Base-by-base conservation (phyloP, 805 yeast genomes). In the Saccharomycopsis olivae region DNA sequence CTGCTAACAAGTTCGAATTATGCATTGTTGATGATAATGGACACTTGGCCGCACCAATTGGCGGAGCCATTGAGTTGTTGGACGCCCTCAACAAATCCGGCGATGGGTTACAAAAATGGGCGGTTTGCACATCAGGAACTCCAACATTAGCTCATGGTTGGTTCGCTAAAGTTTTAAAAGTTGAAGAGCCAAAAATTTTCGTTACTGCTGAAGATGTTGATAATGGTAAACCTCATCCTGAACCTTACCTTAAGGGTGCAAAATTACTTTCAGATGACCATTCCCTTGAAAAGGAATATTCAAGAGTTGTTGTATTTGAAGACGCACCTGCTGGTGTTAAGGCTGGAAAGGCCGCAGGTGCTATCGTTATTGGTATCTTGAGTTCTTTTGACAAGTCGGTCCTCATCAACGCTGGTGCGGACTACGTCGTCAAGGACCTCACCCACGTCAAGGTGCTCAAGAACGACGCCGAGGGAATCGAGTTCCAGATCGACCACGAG, bases 301-400 rank as follows among this genome's bases (percentile, higher is more conserved):
- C 64, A 40, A 66, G 61, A 51, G 64, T 64, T 23, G 77, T 83
- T 32, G 87, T 80, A 37, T 84, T 84, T 54, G 95, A 84, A 64
- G 95, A 84, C 57, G 94, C 94, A 34, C 89, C 87, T 44, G 88
- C 92, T 36, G 94, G 95, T 56, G 75, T 83, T 48, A 62, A 72
- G 52, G 89, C 94, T 29, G 94, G 94, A 55, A 74, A 75, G 56
- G 82, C 71, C 41, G 88, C 92, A 19, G 94, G 88, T 44, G 86
- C 92, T 57, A 68, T 71, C 55, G 79, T 82, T 46, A 75, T 84
- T 51, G 95, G 94, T 55, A 78, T 84, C 59, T 81, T 88, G 50
- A 78, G 89, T 46, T 76, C 92, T 40, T 82, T 80, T 60, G 75
- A 70, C 71, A 82, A 75, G 46, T 21, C 29, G 11, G 69, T 69